Conservation (phyloP, 2,329 filamentous ascomycete species). For the Talaromyces marneffei region DNA sequence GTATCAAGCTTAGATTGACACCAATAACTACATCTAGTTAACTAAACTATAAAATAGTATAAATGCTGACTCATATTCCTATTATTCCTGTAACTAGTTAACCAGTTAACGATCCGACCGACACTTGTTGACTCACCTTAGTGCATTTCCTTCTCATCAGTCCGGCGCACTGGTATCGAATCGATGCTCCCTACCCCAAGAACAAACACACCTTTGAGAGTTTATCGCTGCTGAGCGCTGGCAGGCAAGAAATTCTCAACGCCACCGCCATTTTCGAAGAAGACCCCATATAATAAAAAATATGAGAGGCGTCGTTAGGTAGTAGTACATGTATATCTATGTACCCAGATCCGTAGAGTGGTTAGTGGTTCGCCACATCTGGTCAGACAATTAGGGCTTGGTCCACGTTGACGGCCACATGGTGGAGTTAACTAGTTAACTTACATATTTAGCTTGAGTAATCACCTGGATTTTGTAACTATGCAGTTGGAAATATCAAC, state of each 20-base stretch:
- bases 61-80: background rate
- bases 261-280: background rate
- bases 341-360: background rate
- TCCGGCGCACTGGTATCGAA: background rate
- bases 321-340: background rate
- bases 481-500: background rate
- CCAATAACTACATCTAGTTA: no score
- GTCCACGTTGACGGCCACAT: background rate
- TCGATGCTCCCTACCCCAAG: background rate
- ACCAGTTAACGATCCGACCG: no score
- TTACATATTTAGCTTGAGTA: no score
- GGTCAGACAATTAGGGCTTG: background rate
- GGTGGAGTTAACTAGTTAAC: no score
- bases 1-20: background rate
- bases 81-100: no score
- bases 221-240: background rate
- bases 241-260: background rate
- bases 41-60: background rate
- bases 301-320: background rate
- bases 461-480: background rate
- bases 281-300: background rate
- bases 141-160: background rate
- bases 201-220: background rate
- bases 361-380: background rate
- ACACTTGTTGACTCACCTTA: background rate